Evolutionary conservation across 2,329 filamentous ascomycete species (phyloP), one percentile per base, ranked within the genome.

Genomic region (Pseudohalonectria lignicola): DNA sequence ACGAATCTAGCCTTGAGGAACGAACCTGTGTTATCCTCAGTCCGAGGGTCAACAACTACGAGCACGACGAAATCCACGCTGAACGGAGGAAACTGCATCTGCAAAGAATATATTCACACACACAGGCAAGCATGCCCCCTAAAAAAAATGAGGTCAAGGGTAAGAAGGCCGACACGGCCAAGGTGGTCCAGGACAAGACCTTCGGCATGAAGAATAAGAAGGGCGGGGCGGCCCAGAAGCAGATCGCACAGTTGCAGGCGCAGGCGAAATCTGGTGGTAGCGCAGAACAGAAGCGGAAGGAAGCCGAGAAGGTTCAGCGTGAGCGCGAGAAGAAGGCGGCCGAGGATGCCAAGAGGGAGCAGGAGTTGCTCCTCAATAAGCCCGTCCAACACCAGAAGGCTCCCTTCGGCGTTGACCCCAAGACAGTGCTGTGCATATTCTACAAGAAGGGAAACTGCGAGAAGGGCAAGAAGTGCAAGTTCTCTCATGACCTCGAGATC

Each of bases 141-240:
- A 87, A 87, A 60, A 73, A 71, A 52, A 58, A 62, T 41, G 68
- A 74, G 39, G 68, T 75, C 48, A 63, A 52, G 40, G 67, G 63
- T 58, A 78, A 78, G 64, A 75, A 74, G 64, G 59, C 65, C 40
- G 56, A 65, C 17, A 60, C 66, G 42, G 52, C 65, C 50, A 86
- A 86, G 65, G 53, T 69, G 32, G 84, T 87, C 46, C 86, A 92
- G 45, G 92, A 98, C 70, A 92, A 90, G 67, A 94, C 92, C 35
- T 98, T 98, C 71, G 92, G 92, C 52, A 96, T 98, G 92, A 98
- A 98, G 68, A 98, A 98, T 59, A 98, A 98, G 71, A 98, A 95
- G 72, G 92, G 92, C 49, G 82, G 78, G 41, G 80, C 77, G 37
- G 90, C 87, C 39, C 86, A 96, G 65, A 94, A 80, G 63, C 78